phyloP scores from a whole-genome alignment of 106 monocot species.

The Vanilla planifolia region DNA sequence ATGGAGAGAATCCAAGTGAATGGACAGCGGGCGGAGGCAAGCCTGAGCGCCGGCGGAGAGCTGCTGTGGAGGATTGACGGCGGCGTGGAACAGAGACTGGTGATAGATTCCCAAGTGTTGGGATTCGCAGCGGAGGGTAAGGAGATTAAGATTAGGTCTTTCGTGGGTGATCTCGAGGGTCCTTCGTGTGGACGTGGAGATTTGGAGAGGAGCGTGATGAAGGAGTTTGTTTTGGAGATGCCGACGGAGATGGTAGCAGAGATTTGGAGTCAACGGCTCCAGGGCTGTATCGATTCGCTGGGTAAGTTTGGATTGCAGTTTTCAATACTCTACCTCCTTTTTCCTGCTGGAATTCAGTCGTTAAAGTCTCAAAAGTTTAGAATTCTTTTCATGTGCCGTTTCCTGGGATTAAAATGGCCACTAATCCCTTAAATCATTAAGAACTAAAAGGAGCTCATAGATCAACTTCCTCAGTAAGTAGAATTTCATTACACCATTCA shows the following conservation, averaged over 20 bases:
- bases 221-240: conserved; percentile 64
- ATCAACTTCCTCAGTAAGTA: no score
- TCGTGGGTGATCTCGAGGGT: conserved; percentile 12
- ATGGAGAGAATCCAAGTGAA: conserved; percentile 32
- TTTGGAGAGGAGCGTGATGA: conserved; percentile 31
- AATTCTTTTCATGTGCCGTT: no score
- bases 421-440: no score
- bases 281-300: conserved; percentile 39
- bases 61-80: conserved; percentile 33
- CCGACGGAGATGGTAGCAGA: conserved; percentile 22
- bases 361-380: no score
- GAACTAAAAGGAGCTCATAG: no score
- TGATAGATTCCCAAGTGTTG: conserved; percentile 54
- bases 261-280: conserved; percentile 34
- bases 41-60: conserved; percentile 20
- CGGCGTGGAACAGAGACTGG: conserved; percentile 21
- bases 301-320: no score
- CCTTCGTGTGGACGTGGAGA: background rate
- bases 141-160: conserved; percentile 34
- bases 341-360: no score
- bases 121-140: conserved; percentile 41
- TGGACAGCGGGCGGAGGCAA: conserved; percentile 35
- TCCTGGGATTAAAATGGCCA: no score
- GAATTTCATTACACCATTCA: no score
- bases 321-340: no score